Conservation (phyloP, 441 rosid species). For the Gossypium lobatum region DNA sequence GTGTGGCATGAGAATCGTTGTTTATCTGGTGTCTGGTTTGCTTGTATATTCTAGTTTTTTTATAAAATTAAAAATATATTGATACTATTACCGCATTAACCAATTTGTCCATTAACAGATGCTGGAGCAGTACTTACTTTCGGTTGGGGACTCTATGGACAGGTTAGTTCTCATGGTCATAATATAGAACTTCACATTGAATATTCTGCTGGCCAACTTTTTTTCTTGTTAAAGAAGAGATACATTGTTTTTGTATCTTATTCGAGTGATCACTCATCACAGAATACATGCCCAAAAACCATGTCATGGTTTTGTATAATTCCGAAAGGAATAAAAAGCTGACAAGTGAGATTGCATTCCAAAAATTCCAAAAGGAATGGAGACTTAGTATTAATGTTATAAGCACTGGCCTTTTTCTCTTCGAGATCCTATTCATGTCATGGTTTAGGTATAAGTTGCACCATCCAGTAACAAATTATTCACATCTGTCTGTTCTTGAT, state of each 20-base stretch:
- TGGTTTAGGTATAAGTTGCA: background rate
- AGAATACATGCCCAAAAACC: background rate
- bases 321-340: background rate
- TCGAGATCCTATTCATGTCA: background rate
- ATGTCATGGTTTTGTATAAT: too few relatives aligned
- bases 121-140: constrained; percentile 90
- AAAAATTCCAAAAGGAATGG: background rate
- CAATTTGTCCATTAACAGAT: constrained; percentile 46
- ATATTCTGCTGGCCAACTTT: background rate
- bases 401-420: background rate
- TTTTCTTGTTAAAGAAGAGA: background rate
- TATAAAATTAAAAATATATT: background rate
- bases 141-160: constrained; percentile 99
- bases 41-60: background rate
- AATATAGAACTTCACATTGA: background rate
- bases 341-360: background rate
- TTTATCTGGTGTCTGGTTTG: background rate
- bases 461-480: background rate
- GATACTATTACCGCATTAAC: background rate
- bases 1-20: background rate
- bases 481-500: background rate
- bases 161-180: constrained; percentile 39
- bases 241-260: background rate
- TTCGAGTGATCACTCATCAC: background rate
- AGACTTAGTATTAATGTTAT: background rate